A percentile compares a stretch with the other conserved stretches of the same genome.
phyloP scores from a whole-genome alignment of 805 yeast genomes.

The Torulaspora gathmanii region DNA sequence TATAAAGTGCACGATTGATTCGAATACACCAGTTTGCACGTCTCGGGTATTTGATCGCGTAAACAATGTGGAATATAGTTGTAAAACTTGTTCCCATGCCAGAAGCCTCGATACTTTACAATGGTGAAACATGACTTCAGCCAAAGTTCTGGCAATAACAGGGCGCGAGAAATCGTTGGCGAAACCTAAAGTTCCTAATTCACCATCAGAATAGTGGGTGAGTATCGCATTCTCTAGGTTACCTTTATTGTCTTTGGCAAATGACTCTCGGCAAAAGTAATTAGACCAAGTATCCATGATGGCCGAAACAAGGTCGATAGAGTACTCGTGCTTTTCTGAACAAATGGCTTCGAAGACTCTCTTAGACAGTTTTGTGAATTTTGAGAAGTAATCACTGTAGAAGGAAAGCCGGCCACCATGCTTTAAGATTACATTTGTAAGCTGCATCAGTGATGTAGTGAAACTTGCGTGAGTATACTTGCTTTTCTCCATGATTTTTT shows the following conservation, averaged over 20 bases:
- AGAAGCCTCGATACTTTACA: slow-evolving; percentile 17
- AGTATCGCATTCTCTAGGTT: slow-evolving; percentile 17
- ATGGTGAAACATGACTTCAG: slow-evolving; percentile 35
- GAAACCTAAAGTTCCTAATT: slow-evolving; percentile 29
- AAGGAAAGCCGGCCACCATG: slow-evolving; percentile 13
- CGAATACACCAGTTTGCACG: slow-evolving; percentile 34
- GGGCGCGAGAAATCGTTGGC: slow-evolving; percentile 28
- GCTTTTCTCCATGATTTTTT: slow-evolving; percentile 32
- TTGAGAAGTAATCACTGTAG: slow-evolving; percentile 13
- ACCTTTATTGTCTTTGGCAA: slow-evolving; percentile 22
- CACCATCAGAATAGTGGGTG: slow-evolving; percentile 24
- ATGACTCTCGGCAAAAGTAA: slow-evolving; percentile 21
- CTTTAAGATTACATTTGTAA: slow-evolving; percentile 24
- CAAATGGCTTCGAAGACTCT: slow-evolving; percentile 20
- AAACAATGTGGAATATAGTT: slow-evolving; percentile 25
- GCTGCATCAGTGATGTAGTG: slow-evolving; percentile 25
- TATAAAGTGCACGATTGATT: slow-evolving; percentile 37
- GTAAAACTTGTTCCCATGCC: slow-evolving; percentile 20
- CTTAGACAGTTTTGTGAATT: slow-evolving; percentile 29
- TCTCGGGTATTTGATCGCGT: slow-evolving; percentile 21
- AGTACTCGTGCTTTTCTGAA: slow-evolving; percentile 23
- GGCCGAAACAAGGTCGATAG: slow-evolving; percentile 26
- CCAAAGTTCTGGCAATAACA: slow-evolving; percentile 34
- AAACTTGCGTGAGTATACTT: slow-evolving; percentile 33
- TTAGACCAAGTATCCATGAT: slow-evolving; percentile 27